A percentile compares a stretch with the other conserved stretches of the same genome.
These are phyloP conservation scores for Fraxinus floribunda DNA, from an alignment of 305 asterid genomes.

Conservation along the genomic window DNA sequence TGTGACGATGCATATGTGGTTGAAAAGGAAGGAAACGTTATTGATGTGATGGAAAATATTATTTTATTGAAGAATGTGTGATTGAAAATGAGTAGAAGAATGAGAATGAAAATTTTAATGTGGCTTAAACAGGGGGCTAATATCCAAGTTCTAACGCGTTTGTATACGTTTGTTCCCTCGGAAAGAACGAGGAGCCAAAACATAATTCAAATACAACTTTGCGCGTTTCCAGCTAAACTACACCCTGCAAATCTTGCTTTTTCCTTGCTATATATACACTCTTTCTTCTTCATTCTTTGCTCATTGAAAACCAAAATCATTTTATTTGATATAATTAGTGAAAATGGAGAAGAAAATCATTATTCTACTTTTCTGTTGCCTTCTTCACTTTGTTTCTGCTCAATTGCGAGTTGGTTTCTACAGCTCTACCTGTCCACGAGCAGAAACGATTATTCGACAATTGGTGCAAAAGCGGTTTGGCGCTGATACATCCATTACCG, in stretches of 20 bases:
- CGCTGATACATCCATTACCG: conserved; percentile 51
- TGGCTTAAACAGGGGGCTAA: too few species aligned
- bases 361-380: conserved; percentile 20
- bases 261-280: conserved; percentile 9
- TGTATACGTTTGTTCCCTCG: not conserved
- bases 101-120: too few species aligned
- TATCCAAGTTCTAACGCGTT: conserved; percentile 16
- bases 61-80: too few species aligned
- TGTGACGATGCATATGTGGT: too few species aligned
- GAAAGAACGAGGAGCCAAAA: not conserved
- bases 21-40: too few species aligned
- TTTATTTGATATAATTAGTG: not conserved
- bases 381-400: conserved; percentile 42
- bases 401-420: conserved; percentile 62
- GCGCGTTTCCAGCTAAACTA: conserved; percentile 38
- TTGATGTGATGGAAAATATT: too few species aligned
- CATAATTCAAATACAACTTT: conserved; percentile 10
- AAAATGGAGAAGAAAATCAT: conserved; percentile 30
- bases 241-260: conserved; percentile 5
- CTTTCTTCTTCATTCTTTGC: not conserved
- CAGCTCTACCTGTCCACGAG: conserved; percentile 44
- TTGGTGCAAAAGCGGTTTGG: conserved; percentile 43
- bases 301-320: conserved; percentile 11
- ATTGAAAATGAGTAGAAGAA: too few species aligned
- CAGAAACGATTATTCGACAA: conserved; percentile 46